Base-by-base conservation (phyloP, 2,329 filamentous ascomycete species). In the Colletotrichum limetticola region DNA sequence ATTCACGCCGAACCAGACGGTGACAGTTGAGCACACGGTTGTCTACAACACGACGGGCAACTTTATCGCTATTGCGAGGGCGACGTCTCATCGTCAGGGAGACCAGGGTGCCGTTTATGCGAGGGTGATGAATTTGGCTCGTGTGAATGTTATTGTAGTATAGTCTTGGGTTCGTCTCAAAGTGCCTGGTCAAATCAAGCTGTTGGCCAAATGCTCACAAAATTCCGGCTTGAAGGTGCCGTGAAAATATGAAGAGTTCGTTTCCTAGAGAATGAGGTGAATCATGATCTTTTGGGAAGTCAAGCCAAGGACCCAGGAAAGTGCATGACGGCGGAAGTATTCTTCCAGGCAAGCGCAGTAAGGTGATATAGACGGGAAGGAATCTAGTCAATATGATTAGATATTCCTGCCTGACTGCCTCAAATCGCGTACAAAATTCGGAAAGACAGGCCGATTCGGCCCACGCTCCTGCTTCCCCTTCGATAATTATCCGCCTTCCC, bases 81-180 rank as follows among this genome's bases (percentile, higher is more conserved):
- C 35, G 12, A 46, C 32, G 9, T 68, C 49, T 16, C 57, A 56
- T 19, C 58, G 66, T 3, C 8, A 56, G 42, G 66, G 49, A 8
- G 24, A 56, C 30, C 28, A 30, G 22, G 24, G 22, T 2, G 35
- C 24, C 6, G 14, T 11, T 8, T 62, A 62, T 26, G 30, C 57
- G 32, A 62, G 26, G 14, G 49, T 62, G 30, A 57, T 68, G 66
- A 68, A 68, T 5, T 11, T 68, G 9, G 42, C 49, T 14, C 58
- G 66, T 8, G 66, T 62, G 6, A 46, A 57, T 6, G 49, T 68
- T 9, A 35, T n/a, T 7, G 66, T 68, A 9, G 58, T 2, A 0
- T 19, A 19, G 26, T 22, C 2, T 30, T 2, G 6, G 22, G 3
- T n/a, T 19, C 42, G 42, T 46, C 42, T 46, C 4, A 1, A n/a